Base-by-base conservation (phyloP, 306 rosid genomes). In the Quillaja saponaria region DNA sequence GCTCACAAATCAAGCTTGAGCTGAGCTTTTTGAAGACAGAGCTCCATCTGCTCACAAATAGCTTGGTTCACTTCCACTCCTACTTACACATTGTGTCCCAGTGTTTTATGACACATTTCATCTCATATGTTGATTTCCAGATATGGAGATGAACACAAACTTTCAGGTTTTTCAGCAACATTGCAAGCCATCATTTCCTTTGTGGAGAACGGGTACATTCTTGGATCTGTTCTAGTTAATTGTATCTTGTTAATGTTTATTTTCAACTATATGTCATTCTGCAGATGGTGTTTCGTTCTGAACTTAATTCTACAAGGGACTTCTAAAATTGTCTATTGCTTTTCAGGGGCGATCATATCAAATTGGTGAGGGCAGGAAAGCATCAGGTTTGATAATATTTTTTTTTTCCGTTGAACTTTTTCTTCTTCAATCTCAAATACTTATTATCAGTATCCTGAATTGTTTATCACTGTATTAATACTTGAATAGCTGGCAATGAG, bases 141-240 rank as follows among this genome's bases (percentile, higher is more conserved):
- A 80, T 82, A 91, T 21, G 97, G 97, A 37, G 97, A 91, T 51
- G 97, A 88, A 65, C 88, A 91, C 86, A 91, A 85, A 73, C 91
- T 91, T 76, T 96, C 97, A 38, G 97, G 97, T 72, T 91, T 91
- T 82, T 87, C 96, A 20, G 97, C 97, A 58, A 91, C 96, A 65
- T 80, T 91, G 80, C 97, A 91, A 76, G 97, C 97, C 41, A 91
- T 91, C 55, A 91, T 91, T 75, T 91, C 97, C 76, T 91, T 87
- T 42, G 95, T 88, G 53, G 96, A 91, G 80, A 83, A 84, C 63
- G 96, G 97, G 97, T 88, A 84, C 59, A 12, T 64, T 12, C 45
- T 38, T 75, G 61, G 39, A 72, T 61, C 54, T 61, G 14, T 34
- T 67, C 73, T 28, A 34, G 71, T 72, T 69, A 38, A 42, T 41